A percentile compares a stretch with the other conserved stretches of the same genome.
Evolutionary conservation across 2,329 filamentous ascomycete species (phyloP).

Genomic region (Xylaria sp.): DNA sequence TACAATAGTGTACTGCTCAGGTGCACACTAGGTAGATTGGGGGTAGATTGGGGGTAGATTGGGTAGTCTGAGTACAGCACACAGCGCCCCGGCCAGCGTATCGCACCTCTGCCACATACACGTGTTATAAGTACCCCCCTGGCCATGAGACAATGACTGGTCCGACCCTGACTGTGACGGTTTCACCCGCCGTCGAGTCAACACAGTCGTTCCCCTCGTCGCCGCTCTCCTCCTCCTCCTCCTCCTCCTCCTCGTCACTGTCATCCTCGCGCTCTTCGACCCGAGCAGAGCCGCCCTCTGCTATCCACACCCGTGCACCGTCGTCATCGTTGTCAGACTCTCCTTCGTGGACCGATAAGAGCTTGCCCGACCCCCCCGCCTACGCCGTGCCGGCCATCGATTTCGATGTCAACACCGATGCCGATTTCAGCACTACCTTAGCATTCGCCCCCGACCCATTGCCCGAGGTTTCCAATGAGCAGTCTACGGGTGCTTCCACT

Average conservation of each 20-base stretch:
- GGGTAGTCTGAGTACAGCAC: not conserved
- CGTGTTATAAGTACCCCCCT: constrained; percentile 19
- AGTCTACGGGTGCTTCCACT: constrained; percentile 35
- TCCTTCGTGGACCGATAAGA: constrained; percentile 48
- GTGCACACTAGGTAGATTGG: too few relatives aligned
- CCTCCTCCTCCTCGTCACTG: constrained; percentile 28
- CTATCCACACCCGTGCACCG: constrained; percentile 28
- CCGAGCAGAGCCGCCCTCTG: constrained; percentile 31
- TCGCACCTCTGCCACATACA: not conserved
- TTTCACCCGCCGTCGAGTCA: constrained; percentile 53
- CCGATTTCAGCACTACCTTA: constrained; percentile 57
- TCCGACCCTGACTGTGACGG: constrained; percentile 53
- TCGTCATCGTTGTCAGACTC: constrained; percentile 31
- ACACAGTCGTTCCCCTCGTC: constrained; percentile 47
- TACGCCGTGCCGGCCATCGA: constrained; percentile 66
- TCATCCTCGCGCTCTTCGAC: constrained; percentile 47
- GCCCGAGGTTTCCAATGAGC: constrained; percentile 45
- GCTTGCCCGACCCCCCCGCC: constrained; percentile 51
- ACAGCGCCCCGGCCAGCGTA: not conserved
- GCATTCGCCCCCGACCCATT: constrained; percentile 50
- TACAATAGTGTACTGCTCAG: not conserved
- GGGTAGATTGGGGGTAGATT: too few relatives aligned
- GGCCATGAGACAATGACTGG: constrained; percentile 59
- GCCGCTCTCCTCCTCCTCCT: constrained; percentile 34
- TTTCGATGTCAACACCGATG: constrained; percentile 49